Percentiles rank a stretch among this genome's conserved stretches.
Conservation (phyloP, 163 green algal species). For the Coccomyxa subellipsoidea region DNA sequence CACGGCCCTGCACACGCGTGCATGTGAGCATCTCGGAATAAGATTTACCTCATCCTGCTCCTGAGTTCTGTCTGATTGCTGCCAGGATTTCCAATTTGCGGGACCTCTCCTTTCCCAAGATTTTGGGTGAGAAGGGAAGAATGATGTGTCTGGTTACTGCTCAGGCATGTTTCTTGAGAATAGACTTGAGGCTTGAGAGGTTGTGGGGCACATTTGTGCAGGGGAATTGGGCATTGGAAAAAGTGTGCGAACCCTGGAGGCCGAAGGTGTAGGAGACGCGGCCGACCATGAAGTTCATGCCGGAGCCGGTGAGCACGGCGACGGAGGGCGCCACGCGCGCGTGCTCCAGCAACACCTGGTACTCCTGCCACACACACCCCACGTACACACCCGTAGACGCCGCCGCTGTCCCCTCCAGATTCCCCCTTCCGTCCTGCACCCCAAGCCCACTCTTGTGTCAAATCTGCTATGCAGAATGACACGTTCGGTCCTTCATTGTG, state of each 20-base stretch:
- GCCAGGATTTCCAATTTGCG: no score
- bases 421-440: conserved; percentile 19
- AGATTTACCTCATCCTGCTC: no score
- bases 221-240: background rate
- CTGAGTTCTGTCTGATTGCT: no score
- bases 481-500: no score
- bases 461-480: no score
- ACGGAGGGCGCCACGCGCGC: conserved; percentile 18
- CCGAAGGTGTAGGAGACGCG: conserved; percentile 78
- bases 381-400: conserved; percentile 35
- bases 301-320: conserved; percentile 25
- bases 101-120: no score
- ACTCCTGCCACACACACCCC: conserved; percentile 37
- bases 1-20: conserved; percentile 40
- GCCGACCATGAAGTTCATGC: conserved; percentile 44
- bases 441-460: no score
- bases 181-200: no score
- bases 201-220: background rate
- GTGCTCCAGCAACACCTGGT: conserved; percentile 28
- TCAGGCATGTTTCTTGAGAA: no score
- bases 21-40: no score
- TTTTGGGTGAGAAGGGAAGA: no score
- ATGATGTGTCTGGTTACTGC: no score
- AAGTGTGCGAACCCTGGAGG: conserved; percentile 6
- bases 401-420: conserved; percentile 11